phyloP scores from a whole-genome alignment of 2,329 filamentous ascomycete genomes.

The Aspergillus sp. region DNA sequence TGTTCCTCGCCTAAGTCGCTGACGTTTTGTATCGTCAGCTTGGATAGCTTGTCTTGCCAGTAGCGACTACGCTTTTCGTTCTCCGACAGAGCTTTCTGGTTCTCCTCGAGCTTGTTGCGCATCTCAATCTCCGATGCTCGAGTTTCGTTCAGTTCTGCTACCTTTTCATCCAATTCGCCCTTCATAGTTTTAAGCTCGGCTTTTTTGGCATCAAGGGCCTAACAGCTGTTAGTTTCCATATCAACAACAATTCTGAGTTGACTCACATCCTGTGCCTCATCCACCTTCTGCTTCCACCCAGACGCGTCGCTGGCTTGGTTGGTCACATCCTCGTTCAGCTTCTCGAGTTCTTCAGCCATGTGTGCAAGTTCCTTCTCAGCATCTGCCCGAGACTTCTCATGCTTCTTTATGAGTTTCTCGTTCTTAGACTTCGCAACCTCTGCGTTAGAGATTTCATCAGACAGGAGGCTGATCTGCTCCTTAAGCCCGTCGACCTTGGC shows the following conservation, averaged over 20 bases:
- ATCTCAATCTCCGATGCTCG: conserved; percentile 93
- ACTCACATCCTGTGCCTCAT: conserved; percentile 71
- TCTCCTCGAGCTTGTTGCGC: conserved; percentile 96
- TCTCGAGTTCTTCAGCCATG: conserved; percentile 70
- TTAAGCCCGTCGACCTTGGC: conserved; percentile 87
- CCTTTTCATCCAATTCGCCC: conserved; percentile 81
- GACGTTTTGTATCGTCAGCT: conserved; percentile 79
- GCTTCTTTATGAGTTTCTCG: conserved; percentile 85
- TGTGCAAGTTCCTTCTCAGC: conserved; percentile 76
- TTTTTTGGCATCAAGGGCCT: conserved; percentile 74
- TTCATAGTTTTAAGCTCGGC: conserved; percentile 78
- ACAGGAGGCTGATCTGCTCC: conserved; percentile 76
- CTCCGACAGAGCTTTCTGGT: conserved; percentile 82
- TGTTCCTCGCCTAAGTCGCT: conserved; percentile 65
- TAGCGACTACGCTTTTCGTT: conserved; percentile 81
- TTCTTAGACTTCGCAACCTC: conserved; percentile 90
- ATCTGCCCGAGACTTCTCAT: conserved; percentile 78
- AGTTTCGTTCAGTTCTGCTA: conserved; percentile 80
- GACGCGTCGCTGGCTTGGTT: conserved; percentile 75
- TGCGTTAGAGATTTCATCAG: conserved; percentile 78
- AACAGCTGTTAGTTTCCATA: conserved; percentile 20
- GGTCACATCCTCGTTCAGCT: conserved; percentile 74
- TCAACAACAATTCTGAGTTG: background rate
- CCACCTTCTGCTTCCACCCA: conserved; percentile 69
- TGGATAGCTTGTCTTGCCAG: conserved; percentile 87